phyloP scores from a whole-genome alignment of 108 stramenopile species.

The Fragilariopsis cylindrus region DNA sequence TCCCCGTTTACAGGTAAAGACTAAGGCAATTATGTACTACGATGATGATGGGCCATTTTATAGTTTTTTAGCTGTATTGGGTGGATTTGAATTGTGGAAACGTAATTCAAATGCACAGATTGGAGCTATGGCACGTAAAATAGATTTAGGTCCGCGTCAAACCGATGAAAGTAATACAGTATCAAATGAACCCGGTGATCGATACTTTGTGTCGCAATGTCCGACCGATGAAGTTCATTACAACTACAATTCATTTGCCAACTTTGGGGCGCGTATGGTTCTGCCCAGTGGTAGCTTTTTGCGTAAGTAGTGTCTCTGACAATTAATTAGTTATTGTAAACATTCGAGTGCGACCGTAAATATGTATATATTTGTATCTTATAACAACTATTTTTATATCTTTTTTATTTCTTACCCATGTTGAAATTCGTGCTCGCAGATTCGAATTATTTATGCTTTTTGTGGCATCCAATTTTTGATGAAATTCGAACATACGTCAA shows the following conservation, averaged over 20 bases:
- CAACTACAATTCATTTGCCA: constrained; percentile 78
- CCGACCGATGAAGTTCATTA: constrained; percentile 63
- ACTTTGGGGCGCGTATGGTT: constrained; percentile 70
- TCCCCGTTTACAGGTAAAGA: constrained; percentile 65
- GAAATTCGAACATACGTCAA: constrained; percentile 69
- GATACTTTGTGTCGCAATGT: constrained; percentile 69
- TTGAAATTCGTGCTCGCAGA: constrained; percentile 11
- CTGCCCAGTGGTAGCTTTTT: constrained; percentile 48
- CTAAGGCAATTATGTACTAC: constrained; percentile 86
- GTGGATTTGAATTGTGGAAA: constrained; percentile 87
- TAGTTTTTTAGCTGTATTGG: constrained; percentile 57
- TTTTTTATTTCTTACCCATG: constrained; percentile 17
- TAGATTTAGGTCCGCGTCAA: constrained; percentile 48
- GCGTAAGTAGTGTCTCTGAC: background rate
- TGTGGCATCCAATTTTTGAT: constrained; percentile 88
- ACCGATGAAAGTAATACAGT: constrained; percentile 38
- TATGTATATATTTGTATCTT: no score
- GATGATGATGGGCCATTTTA: constrained; percentile 93
- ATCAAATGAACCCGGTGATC: constrained; percentile 40
- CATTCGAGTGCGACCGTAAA: no score
- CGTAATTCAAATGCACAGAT: constrained; percentile 83
- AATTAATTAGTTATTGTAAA: no score
- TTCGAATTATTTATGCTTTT: constrained; percentile 77
- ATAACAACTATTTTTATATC: constrained; percentile 48
- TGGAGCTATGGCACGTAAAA: constrained; percentile 77